Percentiles rank a stretch among this genome's conserved stretches.
Evolutionary conservation across 2,329 filamentous ascomycete genomes (phyloP).

Genomic region (Thelonectria olida): DNA sequence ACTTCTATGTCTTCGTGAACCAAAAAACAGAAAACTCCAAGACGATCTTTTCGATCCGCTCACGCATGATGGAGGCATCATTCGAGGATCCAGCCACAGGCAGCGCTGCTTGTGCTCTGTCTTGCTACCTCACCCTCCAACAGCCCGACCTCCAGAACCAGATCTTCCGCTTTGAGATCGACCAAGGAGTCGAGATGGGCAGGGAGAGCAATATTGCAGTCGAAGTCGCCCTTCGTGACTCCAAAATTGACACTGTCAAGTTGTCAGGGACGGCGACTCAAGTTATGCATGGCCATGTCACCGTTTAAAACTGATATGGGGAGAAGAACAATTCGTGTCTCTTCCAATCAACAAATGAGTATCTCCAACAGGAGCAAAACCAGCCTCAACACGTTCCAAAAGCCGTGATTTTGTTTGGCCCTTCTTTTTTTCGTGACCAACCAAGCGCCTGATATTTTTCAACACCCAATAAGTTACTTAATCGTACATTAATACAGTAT

Average conservation of each 20-base stretch:
- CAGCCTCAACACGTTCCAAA: background rate
- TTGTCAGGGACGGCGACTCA: constrained; percentile 47
- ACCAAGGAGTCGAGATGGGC: constrained; percentile 76
- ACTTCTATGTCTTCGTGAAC: constrained; percentile 65
- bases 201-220: constrained; percentile 62
- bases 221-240: constrained; percentile 49
- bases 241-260: constrained; percentile 42
- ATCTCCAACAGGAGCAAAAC: too few relatives aligned
- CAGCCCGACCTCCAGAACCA: constrained; percentile 45
- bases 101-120: constrained; percentile 67
- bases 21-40: constrained; percentile 40
- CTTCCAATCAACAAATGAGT: constrained; percentile 1
- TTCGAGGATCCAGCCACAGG: constrained; percentile 71
- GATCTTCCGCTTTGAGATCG: constrained; percentile 58
- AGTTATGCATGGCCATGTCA: constrained; percentile 47
- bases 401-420: background rate
- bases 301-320: constrained; percentile 30
- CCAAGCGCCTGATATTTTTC: constrained; percentile 38
- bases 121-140: constrained; percentile 61
- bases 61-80: constrained; percentile 66
- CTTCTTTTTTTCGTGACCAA: constrained; percentile 27
- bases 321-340: constrained; percentile 5
- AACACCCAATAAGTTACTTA: constrained; percentile 39
- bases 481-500: constrained; percentile 52
- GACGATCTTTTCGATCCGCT: constrained; percentile 53